Conservation (phyloP, 2,329 filamentous ascomycete genomes). For the Sclerotinia sclerotiorum region DNA sequence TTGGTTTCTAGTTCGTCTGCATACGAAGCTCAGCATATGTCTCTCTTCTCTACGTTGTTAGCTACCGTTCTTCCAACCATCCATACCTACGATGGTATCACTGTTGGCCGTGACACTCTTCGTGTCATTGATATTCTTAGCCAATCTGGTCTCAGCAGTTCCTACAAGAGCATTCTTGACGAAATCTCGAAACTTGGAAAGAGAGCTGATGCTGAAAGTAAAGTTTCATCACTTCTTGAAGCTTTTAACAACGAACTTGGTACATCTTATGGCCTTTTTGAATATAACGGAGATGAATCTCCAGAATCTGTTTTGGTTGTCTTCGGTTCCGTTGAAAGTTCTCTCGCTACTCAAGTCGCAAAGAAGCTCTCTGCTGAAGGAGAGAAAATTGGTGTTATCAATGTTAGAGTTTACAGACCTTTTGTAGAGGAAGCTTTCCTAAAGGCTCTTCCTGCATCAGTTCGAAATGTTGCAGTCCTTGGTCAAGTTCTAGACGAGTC, state of each 20-base stretch:
- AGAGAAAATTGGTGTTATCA: constrained; percentile 80
- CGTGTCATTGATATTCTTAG: constrained; percentile 80
- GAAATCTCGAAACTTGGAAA: constrained; percentile 62
- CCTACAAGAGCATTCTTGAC: constrained; percentile 66
- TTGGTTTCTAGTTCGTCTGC: constrained; percentile 82
- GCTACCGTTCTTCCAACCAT: constrained; percentile 78
- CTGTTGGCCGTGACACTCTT: constrained; percentile 77
- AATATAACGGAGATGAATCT: constrained; percentile 82
- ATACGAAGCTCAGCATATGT: constrained; percentile 94
- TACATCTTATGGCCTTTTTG: constrained; percentile 88
- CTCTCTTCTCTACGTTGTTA: constrained; percentile 80
- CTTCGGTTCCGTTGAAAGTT: constrained; percentile 89
- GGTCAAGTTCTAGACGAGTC: constrained; percentile 79
- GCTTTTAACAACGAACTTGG: constrained; percentile 88
- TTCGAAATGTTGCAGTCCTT: constrained; percentile 76
- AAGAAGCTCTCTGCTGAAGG: constrained; percentile 69
- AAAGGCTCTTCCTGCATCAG: constrained; percentile 71
- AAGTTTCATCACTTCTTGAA: constrained; percentile 67
- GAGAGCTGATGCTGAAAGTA: constrained; percentile 71
- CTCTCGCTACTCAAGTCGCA: constrained; percentile 79
- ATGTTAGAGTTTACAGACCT: constrained; percentile 89
- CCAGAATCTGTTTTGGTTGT: constrained; percentile 84
- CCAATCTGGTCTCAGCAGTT: constrained; percentile 65
- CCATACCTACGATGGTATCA: constrained; percentile 85
- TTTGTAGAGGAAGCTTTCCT: constrained; percentile 96